phyloP scores from a whole-genome alignment of 2,329 filamentous ascomycete species.

The Gremmenia infestans region DNA sequence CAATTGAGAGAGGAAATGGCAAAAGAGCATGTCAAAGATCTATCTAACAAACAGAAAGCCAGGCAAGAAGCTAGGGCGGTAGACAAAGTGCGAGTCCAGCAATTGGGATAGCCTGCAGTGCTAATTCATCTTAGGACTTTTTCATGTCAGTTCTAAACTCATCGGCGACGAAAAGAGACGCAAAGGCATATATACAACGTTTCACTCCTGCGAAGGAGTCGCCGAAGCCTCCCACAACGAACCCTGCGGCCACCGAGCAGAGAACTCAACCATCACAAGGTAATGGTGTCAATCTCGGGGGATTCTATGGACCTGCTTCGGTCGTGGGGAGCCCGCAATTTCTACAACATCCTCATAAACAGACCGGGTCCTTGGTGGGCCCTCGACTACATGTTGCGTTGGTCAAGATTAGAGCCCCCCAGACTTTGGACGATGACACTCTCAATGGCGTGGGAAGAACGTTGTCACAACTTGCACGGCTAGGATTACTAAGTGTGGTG shows the following conservation, averaged over 20 bases:
- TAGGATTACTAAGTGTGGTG: conserved; percentile 78
- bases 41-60: conserved; percentile 32
- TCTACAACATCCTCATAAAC: conserved; percentile 42
- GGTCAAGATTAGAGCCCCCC: conserved; percentile 74
- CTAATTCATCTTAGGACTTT: conserved; percentile 60
- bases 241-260: neutral
- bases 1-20: conserved; percentile 26
- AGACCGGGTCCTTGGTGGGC: conserved; percentile 3
- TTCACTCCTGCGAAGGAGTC: conserved; percentile 51
- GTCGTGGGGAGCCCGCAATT: conserved; percentile 57
- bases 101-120: neutral
- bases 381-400: conserved; percentile 68
- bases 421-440: conserved; percentile 62
- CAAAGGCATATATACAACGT: conserved; percentile 83
- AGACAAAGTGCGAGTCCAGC: conserved; percentile 41
- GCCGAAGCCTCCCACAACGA: conserved; percentile 13
- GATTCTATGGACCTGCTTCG: conserved; percentile 54
- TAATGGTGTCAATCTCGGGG: conserved; percentile 54
- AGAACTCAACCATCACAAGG: conserved; percentile 26
- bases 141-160: conserved; percentile 82
- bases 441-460: conserved; percentile 77
- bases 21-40: conserved; percentile 26
- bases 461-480: conserved; percentile 71
- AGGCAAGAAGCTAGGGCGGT: conserved; percentile 43
- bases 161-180: conserved; percentile 87